Percentiles rank a stretch among this genome's conserved stretches.
Evolutionary conservation across 352 stramenopile species (phyloP).

Genomic region (Aphanomyces cochlioides): DNA sequence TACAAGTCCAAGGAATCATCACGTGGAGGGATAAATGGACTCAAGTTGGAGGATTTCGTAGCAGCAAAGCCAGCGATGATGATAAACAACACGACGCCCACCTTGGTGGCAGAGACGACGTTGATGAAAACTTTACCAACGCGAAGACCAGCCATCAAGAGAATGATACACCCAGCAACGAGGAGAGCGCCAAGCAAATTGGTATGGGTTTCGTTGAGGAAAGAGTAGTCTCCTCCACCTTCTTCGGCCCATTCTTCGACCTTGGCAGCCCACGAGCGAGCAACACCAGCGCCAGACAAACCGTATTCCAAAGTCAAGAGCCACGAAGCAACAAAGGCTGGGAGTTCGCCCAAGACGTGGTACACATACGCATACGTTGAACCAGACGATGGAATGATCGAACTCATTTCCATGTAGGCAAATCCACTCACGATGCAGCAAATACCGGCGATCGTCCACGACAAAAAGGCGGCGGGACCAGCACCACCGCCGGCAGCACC

Average conservation of each 20-base stretch:
- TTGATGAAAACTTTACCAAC: constrained; percentile 90
- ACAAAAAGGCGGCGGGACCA: constrained; percentile 76
- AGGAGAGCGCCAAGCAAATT: constrained; percentile 66
- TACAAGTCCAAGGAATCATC: constrained; percentile 4
- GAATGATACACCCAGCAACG: constrained; percentile 37
- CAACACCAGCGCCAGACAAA: constrained; percentile 85
- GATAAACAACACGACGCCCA: constrained; percentile 89
- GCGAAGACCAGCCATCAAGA: constrained; percentile 72
- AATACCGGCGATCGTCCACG: constrained; percentile 75
- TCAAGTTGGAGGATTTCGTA: constrained; percentile 79
- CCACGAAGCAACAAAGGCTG: constrained; percentile 84
- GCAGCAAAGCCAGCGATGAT: constrained; percentile 81
- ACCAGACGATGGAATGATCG: constrained; percentile 82
- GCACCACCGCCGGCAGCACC: constrained; percentile 38
- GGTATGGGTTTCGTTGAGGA: constrained; percentile 54
- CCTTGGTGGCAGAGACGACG: constrained; percentile 77
- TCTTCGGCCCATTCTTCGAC: constrained; percentile 53
- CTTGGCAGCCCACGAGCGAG: constrained; percentile 90
- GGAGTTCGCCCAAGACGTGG: constrained; percentile 89
- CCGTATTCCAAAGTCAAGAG: constrained; percentile 92
- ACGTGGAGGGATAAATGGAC: constrained; percentile 67
- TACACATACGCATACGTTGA: constrained; percentile 92
- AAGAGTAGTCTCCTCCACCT: constrained; percentile 50
- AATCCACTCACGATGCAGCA: constrained; percentile 79
- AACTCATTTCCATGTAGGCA: constrained; percentile 88